Base-by-base conservation (phyloP, 2,329 filamentous ascomycete genomes). In the Claviceps fusiformis region DNA sequence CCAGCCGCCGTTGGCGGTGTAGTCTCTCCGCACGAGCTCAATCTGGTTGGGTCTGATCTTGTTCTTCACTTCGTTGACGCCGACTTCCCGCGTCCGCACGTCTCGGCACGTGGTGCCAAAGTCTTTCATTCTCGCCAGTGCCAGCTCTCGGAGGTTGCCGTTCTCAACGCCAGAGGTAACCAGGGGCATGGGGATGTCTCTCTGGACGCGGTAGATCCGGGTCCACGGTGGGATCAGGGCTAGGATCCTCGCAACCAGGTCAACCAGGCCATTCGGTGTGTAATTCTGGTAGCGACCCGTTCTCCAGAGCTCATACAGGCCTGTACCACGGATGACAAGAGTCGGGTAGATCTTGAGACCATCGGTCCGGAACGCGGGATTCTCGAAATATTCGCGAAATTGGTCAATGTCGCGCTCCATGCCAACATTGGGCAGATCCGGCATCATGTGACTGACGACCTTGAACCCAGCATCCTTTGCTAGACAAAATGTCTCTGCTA, bases 371-470 rank as follows among this genome's bases (percentile, higher is more conserved):
- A 98, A 98, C 46, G 84, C 89, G 0, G 93, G 93, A 67, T 90
- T 97, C 67, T 95, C 90, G 64, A 98, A 98, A 69, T 98, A 98
- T 68, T 98, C 95, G 60, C 89, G 81, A 71, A 98, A 98, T 63
- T 98, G 93, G 65, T 95, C 91, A 47, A 98, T 77, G 67, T 98
- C 93, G 63, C 93, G 86, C 72, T 98, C 95, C 87, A 97, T 95
- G 55, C 93, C 93, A 2, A 98, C 93, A 64, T 98, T 98, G 3
- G 93, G 93, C 50, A 98, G 73, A 67, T 98, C 93, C 1, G 93
- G 93, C 93, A 98, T 98, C 93, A 98, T 98, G 72, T 98, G 93
- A 61, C 89, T 95, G 59, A 98, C 93, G 0, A 98, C 93, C 70
- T 98, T 98, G 79, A 95, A 98, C 0, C 93, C 93, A 6, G 95